These are phyloP conservation scores for Brasenia schreberi DNA, from an alignment of 164 flowering plant genomes.

Conservation along the genomic window DNA sequence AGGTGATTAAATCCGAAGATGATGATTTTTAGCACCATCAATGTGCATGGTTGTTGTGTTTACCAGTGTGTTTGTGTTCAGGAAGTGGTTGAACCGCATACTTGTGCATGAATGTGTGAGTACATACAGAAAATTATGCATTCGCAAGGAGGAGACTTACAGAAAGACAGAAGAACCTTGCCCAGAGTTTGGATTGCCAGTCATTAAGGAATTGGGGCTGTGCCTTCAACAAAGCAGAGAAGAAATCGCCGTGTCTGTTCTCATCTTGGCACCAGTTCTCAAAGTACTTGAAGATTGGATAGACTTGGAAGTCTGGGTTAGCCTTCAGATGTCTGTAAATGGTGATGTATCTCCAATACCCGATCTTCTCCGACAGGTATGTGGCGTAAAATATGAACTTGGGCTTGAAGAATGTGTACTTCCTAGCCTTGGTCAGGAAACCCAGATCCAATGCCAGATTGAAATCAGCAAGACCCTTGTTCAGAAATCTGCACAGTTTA, in stretches of 20 bases:
- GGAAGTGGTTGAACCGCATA: neutral
- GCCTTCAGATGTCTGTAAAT: slow-evolving; percentile 88
- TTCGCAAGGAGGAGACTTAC: slow-evolving; percentile 23
- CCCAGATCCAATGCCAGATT: slow-evolving; percentile 94
- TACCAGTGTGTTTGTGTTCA: neutral
- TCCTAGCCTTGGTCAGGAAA: slow-evolving; percentile 94
- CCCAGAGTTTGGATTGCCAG: slow-evolving; percentile 96
- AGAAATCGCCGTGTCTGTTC: slow-evolving; percentile 98
- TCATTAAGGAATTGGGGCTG: slow-evolving; percentile 98
- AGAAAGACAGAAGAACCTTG: slow-evolving; percentile 94
- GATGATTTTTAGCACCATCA: no score
- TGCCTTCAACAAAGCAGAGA: slow-evolving; percentile 95
- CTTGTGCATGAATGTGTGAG: neutral
- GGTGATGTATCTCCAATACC: slow-evolving; percentile 97
- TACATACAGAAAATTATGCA: neutral
- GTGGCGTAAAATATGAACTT: slow-evolving; percentile 98
- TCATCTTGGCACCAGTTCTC: slow-evolving; percentile 99
- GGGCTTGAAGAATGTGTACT: slow-evolving; percentile 98
- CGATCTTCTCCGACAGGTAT: slow-evolving; percentile 92
- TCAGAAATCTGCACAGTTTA: slow-evolving; percentile 56
- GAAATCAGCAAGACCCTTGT: slow-evolving; percentile 98
- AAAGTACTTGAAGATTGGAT: slow-evolving; percentile 96
- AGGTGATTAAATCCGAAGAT: no score
- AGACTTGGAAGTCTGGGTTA: slow-evolving; percentile 80
- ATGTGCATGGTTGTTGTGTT: no score